Percentiles rank a stretch among this genome's conserved stretches.
Conservation (phyloP, 2,329 filamentous ascomycete genomes). For the Fusarium sulawesiense region DNA sequence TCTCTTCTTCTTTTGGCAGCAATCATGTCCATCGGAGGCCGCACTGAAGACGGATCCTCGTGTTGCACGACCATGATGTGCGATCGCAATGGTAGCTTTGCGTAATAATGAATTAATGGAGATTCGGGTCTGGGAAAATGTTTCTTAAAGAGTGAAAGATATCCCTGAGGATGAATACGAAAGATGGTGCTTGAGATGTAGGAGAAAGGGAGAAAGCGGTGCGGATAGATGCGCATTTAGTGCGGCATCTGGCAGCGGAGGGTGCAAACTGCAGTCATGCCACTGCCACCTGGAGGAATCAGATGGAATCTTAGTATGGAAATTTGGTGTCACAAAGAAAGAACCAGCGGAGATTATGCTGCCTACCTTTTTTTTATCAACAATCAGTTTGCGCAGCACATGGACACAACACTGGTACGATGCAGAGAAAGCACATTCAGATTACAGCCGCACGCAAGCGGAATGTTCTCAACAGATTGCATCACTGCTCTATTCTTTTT, state of each 20-base stretch:
- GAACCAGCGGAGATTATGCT: background rate
- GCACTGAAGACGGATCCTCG: too few species aligned
- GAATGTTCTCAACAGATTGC: background rate
- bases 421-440: background rate
- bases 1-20: too few species aligned
- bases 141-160: background rate
- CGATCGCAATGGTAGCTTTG: background rate
- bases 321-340: background rate
- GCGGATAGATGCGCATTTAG: background rate
- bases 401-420: background rate
- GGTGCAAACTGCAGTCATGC: background rate
- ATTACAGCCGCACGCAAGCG: background rate
- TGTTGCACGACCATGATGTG: too few species aligned
- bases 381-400: background rate
- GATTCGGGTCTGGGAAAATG: background rate
- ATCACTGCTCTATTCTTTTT: background rate
- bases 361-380: background rate
- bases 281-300: background rate
- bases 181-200: background rate
- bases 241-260: background rate
- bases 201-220: background rate
- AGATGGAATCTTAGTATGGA: background rate
- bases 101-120: background rate
- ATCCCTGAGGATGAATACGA: background rate
- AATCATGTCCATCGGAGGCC: background rate